phyloP scores from a whole-genome alignment of 2,329 filamentous ascomycete species.

The Penicillium sp. region DNA sequence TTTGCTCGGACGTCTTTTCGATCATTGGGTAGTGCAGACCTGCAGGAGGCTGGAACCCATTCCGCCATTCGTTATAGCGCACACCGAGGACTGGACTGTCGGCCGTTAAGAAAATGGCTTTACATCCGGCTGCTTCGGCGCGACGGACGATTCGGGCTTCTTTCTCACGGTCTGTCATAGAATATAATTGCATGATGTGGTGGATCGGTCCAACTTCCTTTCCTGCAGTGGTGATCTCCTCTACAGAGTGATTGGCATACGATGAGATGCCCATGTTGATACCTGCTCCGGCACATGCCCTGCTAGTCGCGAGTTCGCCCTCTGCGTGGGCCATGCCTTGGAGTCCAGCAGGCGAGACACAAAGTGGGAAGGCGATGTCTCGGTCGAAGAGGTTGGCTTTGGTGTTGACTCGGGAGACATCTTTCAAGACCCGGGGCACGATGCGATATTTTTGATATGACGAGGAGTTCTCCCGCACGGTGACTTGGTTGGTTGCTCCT shows the following conservation, averaged over 20 bases:
- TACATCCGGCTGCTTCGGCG: conserved; percentile 42
- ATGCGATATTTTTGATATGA: conserved; percentile 57
- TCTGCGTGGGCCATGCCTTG: conserved; percentile 58
- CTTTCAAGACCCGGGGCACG: conserved; percentile 48
- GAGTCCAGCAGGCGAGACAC: conserved; percentile 58
- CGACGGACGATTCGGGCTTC: conserved; percentile 33
- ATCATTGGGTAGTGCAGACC: conserved; percentile 47
- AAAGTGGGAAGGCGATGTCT: conserved; percentile 53
- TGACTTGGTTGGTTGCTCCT: conserved; percentile 47
- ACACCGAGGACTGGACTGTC: conserved; percentile 59
- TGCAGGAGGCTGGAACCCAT: conserved; percentile 53
- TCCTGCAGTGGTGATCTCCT: conserved; percentile 49
- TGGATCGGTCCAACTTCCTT: conserved; percentile 21
- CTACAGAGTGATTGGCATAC: conserved; percentile 51
- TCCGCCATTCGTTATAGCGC: conserved; percentile 58
- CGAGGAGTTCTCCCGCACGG: conserved; percentile 55
- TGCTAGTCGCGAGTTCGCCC: conserved; percentile 56
- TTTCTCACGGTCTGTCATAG: conserved; percentile 29
- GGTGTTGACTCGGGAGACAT: conserved; percentile 49
- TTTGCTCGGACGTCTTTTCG: conserved; percentile 27
- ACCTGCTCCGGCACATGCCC: conserved; percentile 48
- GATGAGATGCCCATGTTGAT: conserved; percentile 55
- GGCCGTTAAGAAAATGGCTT: conserved; percentile 59
- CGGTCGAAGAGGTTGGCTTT: conserved; percentile 49
- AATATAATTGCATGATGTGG: conserved; percentile 33